Evolutionary conservation across 352 stramenopile genomes (phyloP).

Genomic region (Pythium rishiriense): DNA sequence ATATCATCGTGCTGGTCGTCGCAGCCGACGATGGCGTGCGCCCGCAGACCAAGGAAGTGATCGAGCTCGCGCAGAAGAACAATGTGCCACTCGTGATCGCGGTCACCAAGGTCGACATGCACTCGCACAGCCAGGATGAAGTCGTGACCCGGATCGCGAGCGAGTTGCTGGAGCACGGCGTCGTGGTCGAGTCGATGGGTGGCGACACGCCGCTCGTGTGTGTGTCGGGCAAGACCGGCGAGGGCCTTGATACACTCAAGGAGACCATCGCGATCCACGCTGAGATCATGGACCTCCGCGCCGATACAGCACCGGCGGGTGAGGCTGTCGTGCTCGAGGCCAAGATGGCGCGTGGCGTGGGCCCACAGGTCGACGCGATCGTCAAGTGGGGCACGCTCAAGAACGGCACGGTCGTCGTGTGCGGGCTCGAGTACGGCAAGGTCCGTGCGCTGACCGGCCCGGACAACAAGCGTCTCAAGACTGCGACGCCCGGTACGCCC

Average conservation of each 20-base stretch:
- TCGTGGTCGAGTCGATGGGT: conserved; percentile 94
- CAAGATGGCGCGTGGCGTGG: conserved; percentile 92
- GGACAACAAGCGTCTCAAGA: conserved; percentile 84
- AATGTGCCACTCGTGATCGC: conserved; percentile 96
- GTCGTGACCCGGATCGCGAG: conserved; percentile 66
- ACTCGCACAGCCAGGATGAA: conserved; percentile 67
- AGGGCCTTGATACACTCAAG: conserved; percentile 95
- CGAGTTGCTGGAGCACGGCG: conserved; percentile 92
- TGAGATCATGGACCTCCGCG: conserved; percentile 96
- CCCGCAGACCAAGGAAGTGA: conserved; percentile 97
- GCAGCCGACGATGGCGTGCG: conserved; percentile 98
- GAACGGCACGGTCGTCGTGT: conserved; percentile 94
- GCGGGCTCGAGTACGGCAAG: conserved; percentile 94
- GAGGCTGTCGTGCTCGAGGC: conserved; percentile 97
- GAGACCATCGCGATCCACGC: conserved; percentile 96
- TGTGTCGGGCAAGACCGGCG: conserved; percentile 95
- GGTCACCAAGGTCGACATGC: conserved; percentile 97
- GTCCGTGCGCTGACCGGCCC: conserved; percentile 80
- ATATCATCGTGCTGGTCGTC: conserved; percentile 98
- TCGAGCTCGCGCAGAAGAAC: conserved; percentile 93
- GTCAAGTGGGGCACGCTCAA: conserved; percentile 97
- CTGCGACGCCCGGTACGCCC: conserved; percentile 88
- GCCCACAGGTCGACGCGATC: conserved; percentile 94
- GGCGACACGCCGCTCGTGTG: conserved; percentile 93
- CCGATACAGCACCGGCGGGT: conserved; percentile 84